Percentiles rank a stretch among this genome's conserved stretches.
Conservation (phyloP, 805 yeast genomes). For the Nakazawaea sp. region DNA sequence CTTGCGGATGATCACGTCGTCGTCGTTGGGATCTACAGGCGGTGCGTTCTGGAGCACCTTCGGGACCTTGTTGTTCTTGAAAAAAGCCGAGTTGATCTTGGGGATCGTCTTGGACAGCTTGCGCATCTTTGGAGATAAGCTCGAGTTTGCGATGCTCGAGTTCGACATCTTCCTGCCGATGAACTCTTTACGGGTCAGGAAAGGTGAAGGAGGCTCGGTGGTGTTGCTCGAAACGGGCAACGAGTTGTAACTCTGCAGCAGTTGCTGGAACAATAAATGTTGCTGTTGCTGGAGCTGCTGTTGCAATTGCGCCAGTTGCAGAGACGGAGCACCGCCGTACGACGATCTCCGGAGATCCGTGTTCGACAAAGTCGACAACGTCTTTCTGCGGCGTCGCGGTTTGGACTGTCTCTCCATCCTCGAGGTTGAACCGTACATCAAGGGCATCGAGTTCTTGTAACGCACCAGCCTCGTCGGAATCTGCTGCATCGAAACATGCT, state of each 20-base stretch:
- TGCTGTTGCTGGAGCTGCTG: neutral
- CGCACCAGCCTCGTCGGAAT: neutral
- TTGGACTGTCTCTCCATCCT: neutral
- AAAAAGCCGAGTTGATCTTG: slow-evolving; percentile 2
- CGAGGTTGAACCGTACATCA: neutral
- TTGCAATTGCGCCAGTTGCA: too few relatives aligned
- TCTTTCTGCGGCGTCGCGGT: too few relatives aligned
- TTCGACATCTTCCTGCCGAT: neutral
- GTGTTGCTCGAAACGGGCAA: slow-evolving; percentile 1
- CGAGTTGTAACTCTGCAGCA: neutral
- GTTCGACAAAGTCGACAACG: too few relatives aligned
- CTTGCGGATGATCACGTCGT: slow-evolving; percentile 4
- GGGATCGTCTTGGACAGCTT: neutral
- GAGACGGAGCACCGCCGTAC: too few relatives aligned
- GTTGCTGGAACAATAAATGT: too few relatives aligned
- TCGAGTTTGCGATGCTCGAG: neutral
- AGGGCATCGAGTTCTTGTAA: neutral
- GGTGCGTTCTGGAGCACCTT: slow-evolving; percentile 2
- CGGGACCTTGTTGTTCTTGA: slow-evolving; percentile 3
- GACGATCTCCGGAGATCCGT: too few relatives aligned
- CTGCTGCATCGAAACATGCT: neutral
- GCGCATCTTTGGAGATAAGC: neutral
- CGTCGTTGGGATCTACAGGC: slow-evolving; percentile 7
- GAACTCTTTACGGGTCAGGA: neutral
- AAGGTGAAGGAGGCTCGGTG: slow-evolving; percentile 8